Evolutionary conservation across 768 basidiomycete species (phyloP), one percentile per base, ranked within the genome.

Genomic region (Termitomyces sp.): DNA sequence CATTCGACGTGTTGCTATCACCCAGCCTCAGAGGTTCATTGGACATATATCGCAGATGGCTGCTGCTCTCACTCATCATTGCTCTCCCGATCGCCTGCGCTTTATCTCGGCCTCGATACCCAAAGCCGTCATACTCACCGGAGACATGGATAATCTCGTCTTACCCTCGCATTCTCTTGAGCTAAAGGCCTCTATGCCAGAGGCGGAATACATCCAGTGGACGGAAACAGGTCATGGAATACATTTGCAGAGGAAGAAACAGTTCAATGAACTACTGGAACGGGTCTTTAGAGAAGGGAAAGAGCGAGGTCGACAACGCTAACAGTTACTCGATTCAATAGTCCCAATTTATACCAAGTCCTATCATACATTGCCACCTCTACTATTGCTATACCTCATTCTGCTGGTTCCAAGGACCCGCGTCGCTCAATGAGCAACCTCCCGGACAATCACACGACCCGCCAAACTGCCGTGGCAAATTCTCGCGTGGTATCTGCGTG

Each of bases 401-500:
- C 21, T 39, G 5, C 49, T 39, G 16, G 39, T 90, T 91, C 96
- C 95, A 98, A 9, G 96, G 95, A 8, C 96, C 96, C 1, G 81
- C 89, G 72, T 99, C 92, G 60, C 86, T 88, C 76, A 94, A 68
- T 55, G 86, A 89, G 71, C 95, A 98, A 0, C 94, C 91, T 0
- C 82, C 89, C 1, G 66, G 57, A 65, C 94, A 98, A 41, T 77
- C 67, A 68, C 96, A 98, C 49, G 52, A 70, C 2, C 96, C 96
- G 1, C 96, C 95, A 70, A 94, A 83, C 64, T 91, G 89, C 63
- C 75, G 80, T 3, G 95, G 96, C 53, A 99, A 69, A 70, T 89
- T 92, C 72, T 94, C 88, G 17, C 72, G 76, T 8, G 85, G 83
- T 66, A 98, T 94, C 78, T 98, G 93, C 59, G 82, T 74, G 61